A percentile compares a stretch with the other conserved stretches of the same genome.
Evolutionary conservation across 2,329 filamentous ascomycete species (phyloP).

Genomic region (Helminthosporium solani): DNA sequence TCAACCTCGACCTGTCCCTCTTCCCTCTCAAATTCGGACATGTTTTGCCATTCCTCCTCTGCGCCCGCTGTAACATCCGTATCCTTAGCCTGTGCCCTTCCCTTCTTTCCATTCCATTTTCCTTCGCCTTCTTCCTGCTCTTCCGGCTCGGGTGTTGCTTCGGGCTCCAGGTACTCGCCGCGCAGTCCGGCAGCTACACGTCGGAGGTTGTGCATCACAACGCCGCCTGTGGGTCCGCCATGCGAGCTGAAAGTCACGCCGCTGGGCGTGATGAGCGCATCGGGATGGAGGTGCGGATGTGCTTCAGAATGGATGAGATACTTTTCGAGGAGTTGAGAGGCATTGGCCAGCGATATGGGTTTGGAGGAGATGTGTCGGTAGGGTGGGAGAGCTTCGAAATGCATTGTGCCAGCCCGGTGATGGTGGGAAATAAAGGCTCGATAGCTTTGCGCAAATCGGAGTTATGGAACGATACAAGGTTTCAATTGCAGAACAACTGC

Average conservation of each 20-base stretch:
- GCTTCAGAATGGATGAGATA: slow-evolving; percentile 45
- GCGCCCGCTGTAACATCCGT: slow-evolving; percentile 8
- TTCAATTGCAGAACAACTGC: too few species aligned
- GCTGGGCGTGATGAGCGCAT: slow-evolving; percentile 46
- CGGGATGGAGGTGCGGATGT: slow-evolving; percentile 51
- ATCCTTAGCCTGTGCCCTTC: slow-evolving; percentile 8
- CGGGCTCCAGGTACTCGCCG: slow-evolving; percentile 52
- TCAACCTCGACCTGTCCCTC: slow-evolving; percentile 45
- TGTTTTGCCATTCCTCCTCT: slow-evolving; percentile 43
- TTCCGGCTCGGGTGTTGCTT: slow-evolving; percentile 44
- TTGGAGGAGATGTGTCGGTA: slow-evolving; percentile 32
- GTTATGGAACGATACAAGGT: too few species aligned
- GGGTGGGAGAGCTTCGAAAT: slow-evolving; percentile 40
- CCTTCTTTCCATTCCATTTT: slow-evolving; percentile 15
- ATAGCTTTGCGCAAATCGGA: too few species aligned
- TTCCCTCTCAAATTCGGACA: slow-evolving; percentile 46
- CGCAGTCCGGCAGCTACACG: slow-evolving; percentile 55
- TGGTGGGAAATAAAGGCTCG: not conserved
- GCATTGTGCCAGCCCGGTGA: slow-evolving; percentile 26
- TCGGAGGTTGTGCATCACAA: slow-evolving; percentile 55
- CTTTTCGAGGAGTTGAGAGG: slow-evolving; percentile 39
- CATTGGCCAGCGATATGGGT: slow-evolving; percentile 35
- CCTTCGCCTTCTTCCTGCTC: slow-evolving; percentile 21
- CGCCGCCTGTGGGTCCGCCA: slow-evolving; percentile 47
- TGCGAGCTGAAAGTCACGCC: slow-evolving; percentile 47